phyloP scores from a whole-genome alignment of 2,329 filamentous ascomycete genomes.

The Ceratocystis destructans region DNA sequence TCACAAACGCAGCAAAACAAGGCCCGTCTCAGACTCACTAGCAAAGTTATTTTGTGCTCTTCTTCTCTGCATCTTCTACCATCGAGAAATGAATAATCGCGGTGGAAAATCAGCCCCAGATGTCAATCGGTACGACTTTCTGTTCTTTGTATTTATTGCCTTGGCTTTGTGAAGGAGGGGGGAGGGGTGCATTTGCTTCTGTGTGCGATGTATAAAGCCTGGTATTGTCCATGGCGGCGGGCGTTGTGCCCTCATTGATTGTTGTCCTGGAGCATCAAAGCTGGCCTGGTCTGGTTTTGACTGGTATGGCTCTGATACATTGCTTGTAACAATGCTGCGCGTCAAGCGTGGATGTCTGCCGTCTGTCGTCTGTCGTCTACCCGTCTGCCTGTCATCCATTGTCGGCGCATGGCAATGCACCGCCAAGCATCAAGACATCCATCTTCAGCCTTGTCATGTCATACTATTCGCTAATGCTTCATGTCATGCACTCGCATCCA shows the following conservation, averaged over 20 bases:
- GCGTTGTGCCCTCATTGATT: not conserved
- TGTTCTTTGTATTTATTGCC: constrained; percentile 19
- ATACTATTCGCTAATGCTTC: not conserved
- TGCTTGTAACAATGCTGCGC: constrained; percentile 15
- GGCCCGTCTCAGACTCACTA: not conserved
- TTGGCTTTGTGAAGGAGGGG: constrained; percentile 10
- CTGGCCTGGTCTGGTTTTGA: not conserved
- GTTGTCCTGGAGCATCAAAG: not conserved
- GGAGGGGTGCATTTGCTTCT: not conserved
- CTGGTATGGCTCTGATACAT: not conserved
- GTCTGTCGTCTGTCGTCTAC: too few relatives aligned
- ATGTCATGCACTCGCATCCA: not conserved
- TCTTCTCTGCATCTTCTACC: constrained; percentile 11
- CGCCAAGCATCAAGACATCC: not conserved
- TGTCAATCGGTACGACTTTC: constrained; percentile 77
- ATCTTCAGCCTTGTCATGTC: not conserved
- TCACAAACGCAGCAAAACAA: not conserved
- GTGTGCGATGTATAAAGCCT: constrained; percentile 11
- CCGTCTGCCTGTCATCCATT: not conserved
- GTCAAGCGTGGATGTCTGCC: not conserved
- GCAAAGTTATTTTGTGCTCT: not conserved
- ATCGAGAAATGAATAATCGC: constrained; percentile 89
- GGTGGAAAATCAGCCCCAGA: constrained; percentile 95
- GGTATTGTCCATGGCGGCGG: not conserved
- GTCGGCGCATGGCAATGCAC: not conserved